A percentile compares a stretch with the other conserved stretches of the same genome.
Conservation (phyloP, 169 alveolate genomes). For the Plasmodium fragile region DNA sequence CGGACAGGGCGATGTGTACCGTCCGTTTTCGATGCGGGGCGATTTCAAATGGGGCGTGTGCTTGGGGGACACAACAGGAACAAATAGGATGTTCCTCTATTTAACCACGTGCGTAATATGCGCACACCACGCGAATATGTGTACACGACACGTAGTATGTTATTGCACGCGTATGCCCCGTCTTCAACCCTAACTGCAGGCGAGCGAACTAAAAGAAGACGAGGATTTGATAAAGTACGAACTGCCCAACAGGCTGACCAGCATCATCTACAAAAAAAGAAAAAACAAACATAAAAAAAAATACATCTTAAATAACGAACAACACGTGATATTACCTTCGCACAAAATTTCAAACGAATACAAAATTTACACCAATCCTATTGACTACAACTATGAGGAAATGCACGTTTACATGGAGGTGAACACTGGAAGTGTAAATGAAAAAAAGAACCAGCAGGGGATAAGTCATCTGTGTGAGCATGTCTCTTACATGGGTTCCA, state of each 20-base stretch:
- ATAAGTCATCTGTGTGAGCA: constrained; percentile 91
- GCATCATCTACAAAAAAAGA: constrained; percentile 69
- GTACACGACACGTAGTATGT: neutral
- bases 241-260: constrained; percentile 40
- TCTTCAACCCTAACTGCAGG: constrained; percentile 5
- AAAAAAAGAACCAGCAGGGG: constrained; percentile 87
- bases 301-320: constrained; percentile 55
- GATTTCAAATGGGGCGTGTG: neutral
- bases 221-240: constrained; percentile 51
- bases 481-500: constrained; percentile 90
- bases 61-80: neutral
- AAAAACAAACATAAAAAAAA: constrained; percentile 41
- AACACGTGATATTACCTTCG: constrained; percentile 57
- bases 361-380: constrained; percentile 29
- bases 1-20: neutral
- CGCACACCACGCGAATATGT: neutral
- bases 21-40: neutral
- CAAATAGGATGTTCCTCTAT: neutral
- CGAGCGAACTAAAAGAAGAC: constrained; percentile 49
- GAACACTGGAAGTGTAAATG: constrained; percentile 89
- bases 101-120: neutral
- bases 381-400: constrained; percentile 75
- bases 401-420: constrained; percentile 86
- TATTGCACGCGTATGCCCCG: neutral
- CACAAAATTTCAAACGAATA: constrained; percentile 58